Percentiles rank a stretch among this genome's conserved stretches.
phyloP scores from a whole-genome alignment of 331 rosid genomes.

The Malus hybrid region DNA sequence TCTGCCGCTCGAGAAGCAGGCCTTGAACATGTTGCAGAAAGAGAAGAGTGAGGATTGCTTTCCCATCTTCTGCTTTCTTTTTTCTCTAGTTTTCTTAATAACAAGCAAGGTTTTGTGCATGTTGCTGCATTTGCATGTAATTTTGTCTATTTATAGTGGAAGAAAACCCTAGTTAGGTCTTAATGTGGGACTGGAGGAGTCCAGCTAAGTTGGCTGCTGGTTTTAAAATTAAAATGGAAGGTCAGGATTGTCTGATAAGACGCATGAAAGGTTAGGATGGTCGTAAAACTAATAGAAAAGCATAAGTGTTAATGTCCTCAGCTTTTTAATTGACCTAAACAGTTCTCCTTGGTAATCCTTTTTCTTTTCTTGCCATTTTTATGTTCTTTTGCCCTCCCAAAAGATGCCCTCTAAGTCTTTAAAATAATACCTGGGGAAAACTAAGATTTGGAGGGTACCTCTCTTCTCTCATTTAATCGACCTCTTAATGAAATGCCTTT shows the following conservation, averaged over 20 bases:
- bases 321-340: constrained; percentile 35
- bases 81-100: not conserved
- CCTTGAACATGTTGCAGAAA: constrained; percentile 50
- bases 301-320: constrained; percentile 42
- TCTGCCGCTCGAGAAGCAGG: constrained; percentile 55
- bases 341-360: not conserved
- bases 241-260: constrained; percentile 37
- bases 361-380: not conserved
- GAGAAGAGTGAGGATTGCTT: constrained; percentile 55
- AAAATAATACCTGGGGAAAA: constrained; percentile 26
- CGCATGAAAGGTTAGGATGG: constrained; percentile 22
- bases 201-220: constrained; percentile 7
- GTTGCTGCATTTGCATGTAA: not conserved
- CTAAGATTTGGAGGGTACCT: constrained; percentile 14
- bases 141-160: constrained; percentile 37
- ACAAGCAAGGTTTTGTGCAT: not conserved
- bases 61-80: not conserved
- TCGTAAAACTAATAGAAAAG: constrained; percentile 28
- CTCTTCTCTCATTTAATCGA: not conserved
- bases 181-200: not conserved
- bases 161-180: not conserved
- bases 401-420: not conserved
- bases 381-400: not conserved
- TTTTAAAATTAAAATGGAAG: constrained; percentile 24
- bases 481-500: not conserved